Evolutionary conservation across 2,329 filamentous ascomycete species (phyloP).

Genomic region (Exophiala mesophila): DNA sequence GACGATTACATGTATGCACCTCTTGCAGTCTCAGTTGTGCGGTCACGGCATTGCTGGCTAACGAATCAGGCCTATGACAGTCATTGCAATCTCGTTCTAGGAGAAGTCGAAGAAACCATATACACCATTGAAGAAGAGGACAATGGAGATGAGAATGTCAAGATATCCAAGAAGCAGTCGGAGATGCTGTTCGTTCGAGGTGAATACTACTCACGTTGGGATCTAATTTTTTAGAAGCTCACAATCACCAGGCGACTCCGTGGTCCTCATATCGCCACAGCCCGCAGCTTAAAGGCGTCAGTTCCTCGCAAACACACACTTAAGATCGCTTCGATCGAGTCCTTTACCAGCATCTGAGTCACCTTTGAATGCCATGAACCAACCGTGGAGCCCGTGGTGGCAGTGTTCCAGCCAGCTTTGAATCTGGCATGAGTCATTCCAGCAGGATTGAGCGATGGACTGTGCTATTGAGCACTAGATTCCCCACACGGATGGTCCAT

Average conservation of each 20-base stretch:
- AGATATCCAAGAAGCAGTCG: slow-evolving; percentile 89
- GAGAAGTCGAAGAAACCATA: slow-evolving; percentile 95
- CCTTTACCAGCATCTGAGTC: no score
- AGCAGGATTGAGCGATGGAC: no score
- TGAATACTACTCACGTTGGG: slow-evolving; percentile 39
- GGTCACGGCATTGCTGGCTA: slow-evolving; percentile 21
- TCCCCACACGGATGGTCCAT: no score
- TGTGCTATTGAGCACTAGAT: no score
- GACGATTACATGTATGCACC: slow-evolving; percentile 76
- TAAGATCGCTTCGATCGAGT: no score
- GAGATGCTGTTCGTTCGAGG: slow-evolving; percentile 99
- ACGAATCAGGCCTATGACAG: slow-evolving; percentile 81
- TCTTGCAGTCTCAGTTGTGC: slow-evolving; percentile 3
- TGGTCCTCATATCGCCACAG: slow-evolving; percentile 66
- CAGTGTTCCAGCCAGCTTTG: no score
- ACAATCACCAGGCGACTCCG: slow-evolving; percentile 58
- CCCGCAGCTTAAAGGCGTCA: slow-evolving; percentile 33
- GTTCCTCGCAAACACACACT: no score
- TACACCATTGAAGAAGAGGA: slow-evolving; percentile 89
- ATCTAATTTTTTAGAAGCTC: slow-evolving; percentile 1
- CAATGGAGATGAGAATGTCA: slow-evolving; percentile 67
- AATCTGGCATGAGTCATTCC: not conserved
- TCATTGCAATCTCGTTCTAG: slow-evolving; percentile 93
- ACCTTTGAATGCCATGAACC: slow-evolving; percentile 3
- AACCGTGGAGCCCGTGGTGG: not conserved